Base-by-base conservation (phyloP, 1,284 basidiomycete species). In the Cutaneotrichosporon cyanovorans region DNA sequence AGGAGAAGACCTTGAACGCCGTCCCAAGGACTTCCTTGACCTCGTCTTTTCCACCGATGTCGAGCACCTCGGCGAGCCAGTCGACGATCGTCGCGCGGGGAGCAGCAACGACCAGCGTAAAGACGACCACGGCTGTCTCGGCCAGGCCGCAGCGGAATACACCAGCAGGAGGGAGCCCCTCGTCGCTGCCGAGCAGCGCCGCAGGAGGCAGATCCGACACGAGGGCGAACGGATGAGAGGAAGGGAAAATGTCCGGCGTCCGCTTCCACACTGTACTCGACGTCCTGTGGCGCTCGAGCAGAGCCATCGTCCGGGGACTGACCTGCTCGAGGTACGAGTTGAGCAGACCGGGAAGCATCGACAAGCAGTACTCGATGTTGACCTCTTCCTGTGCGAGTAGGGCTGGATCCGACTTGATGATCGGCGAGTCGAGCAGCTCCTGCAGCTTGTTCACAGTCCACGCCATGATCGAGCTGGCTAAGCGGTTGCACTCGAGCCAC, bases 371-470 rank as follows among this genome's bases (percentile, higher is more conserved):
- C 60, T 97, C 93, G 31, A 97, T 80, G 61, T 95, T 95, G 60
- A 95, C 90, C 65, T 93, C 86, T 64, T 97, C 93, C 60, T 87
- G 83, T 25, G 79, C 73, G 48, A 82, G 76, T 9, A 80, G 71
- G 42, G 74, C 73, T 16, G 79, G 78, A 61, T 89, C 82, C 19
- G 75, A 75, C 30, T 78, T 66, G 25, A 87, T 78, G 9, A 73
- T 70, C 2, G 84, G 83, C 38, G 82, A 79, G 25, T 85, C 82
- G 40, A 92, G 72, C 58, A 81, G 82, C 57, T 84, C 80, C 65
- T 93, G 88, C 12, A 97, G 73, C 65, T 85, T 87, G 71, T 96
- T 89, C 53, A 96, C 73, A 78, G 92, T 89, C 55, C 93, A 83
- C 3, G 91, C 92, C 31, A 90, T 73, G 22, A 90, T 84, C 12